A percentile compares a stretch with the other conserved stretches of the same genome.
These are phyloP conservation scores for Cryptococcus sp. DNA, from an alignment of 1,284 basidiomycete species.

Conservation along the genomic window DNA sequence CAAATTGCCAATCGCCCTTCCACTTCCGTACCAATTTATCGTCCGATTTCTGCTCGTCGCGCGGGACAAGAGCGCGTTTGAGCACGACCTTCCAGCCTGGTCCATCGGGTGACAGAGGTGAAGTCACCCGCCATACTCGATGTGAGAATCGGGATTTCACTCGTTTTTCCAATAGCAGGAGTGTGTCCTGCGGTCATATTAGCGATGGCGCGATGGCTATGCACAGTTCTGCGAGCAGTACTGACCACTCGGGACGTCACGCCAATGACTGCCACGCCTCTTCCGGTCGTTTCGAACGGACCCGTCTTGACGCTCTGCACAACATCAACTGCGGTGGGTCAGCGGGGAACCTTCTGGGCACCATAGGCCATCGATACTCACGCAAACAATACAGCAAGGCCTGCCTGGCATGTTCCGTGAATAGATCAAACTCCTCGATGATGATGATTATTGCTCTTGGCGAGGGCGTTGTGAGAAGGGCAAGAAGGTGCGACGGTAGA, in stretches of 20 bases:
- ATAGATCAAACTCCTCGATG: constrained; percentile 87
- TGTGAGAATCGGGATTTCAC: constrained; percentile 95
- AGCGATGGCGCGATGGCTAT: background rate
- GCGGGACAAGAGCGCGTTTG: constrained; percentile 54
- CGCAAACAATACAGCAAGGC: constrained; percentile 86
- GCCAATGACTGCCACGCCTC: constrained; percentile 79
- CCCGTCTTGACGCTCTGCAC: constrained; percentile 56
- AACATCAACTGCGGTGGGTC: constrained; percentile 48
- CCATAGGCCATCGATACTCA: constrained; percentile 66
- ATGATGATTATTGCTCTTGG: constrained; percentile 78
- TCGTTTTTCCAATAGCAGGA: constrained; percentile 85
- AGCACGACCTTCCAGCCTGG: constrained; percentile 60
- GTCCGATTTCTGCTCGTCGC: constrained; percentile 21
- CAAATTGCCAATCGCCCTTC: constrained; percentile 60
- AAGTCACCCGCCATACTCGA: constrained; percentile 73
- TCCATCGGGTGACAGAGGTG: constrained; percentile 57
- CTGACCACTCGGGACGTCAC: constrained; percentile 70
- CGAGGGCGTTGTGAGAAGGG: constrained; percentile 74
- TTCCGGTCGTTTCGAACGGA: constrained; percentile 43
- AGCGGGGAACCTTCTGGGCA: background rate
- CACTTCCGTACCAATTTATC: constrained; percentile 55
- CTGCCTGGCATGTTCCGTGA: constrained; percentile 83
- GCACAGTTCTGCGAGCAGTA: constrained; percentile 3
- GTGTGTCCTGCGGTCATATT: constrained; percentile 62
- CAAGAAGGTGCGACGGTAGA: constrained; percentile 70